Evolutionary conservation across 1,139 yeast genomes (phyloP).

Genomic region (Nadsonia commutata): DNA sequence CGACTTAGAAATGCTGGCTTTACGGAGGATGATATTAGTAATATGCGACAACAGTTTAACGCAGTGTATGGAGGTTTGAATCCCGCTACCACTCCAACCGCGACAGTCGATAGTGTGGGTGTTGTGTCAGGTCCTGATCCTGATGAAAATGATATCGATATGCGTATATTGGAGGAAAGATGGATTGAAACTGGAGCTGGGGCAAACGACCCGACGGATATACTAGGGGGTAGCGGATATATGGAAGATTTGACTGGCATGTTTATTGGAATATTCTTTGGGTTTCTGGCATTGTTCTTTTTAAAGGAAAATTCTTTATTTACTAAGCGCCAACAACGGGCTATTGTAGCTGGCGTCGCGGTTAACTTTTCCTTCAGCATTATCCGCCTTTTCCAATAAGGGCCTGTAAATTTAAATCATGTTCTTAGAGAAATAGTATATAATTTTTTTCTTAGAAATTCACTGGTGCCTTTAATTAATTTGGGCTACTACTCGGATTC

Average conservation of each 20-base stretch:
- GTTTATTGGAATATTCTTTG: constrained; percentile 25
- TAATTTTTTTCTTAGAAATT: too few species aligned
- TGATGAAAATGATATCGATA: constrained; percentile 24
- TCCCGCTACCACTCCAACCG: constrained; percentile 11
- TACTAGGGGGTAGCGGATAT: constrained; percentile 18
- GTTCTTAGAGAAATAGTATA: too few species aligned
- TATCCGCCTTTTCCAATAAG: background rate
- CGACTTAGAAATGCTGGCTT: constrained; percentile 73
- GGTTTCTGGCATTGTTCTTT: constrained; percentile 20
- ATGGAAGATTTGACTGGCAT: constrained; percentile 22
- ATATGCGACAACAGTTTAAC: constrained; percentile 60
- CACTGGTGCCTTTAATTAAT: too few species aligned
- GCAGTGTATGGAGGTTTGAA: constrained; percentile 42
- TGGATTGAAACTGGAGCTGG: constrained; percentile 77
- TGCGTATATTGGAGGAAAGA: constrained; percentile 56
- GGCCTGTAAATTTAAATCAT: too few species aligned
- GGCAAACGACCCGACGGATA: constrained; percentile 22
- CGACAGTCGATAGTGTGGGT: constrained; percentile 20
- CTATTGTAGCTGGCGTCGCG: constrained; percentile 21
- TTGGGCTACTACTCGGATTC: too few species aligned
- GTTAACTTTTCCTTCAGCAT: constrained; percentile 18
- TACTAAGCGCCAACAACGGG: constrained; percentile 19
- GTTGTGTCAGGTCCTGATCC: constrained; percentile 16
- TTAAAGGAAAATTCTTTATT: constrained; percentile 17
- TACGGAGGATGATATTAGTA: constrained; percentile 56